Conservation (phyloP, 805 yeast genomes). For the Yarrowia sp. region DNA sequence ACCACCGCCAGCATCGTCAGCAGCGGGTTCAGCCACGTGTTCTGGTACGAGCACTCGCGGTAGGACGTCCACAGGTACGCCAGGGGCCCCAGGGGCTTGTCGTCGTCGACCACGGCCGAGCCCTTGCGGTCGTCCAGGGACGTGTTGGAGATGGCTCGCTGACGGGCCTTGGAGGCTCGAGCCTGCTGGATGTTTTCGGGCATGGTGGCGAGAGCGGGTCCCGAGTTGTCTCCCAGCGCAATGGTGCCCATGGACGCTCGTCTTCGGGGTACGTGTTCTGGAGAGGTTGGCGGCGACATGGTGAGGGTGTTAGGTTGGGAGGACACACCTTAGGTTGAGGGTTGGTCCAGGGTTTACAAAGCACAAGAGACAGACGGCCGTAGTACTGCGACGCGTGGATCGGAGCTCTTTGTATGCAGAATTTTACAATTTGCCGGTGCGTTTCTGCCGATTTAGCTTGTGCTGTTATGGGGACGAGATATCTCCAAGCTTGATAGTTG, state of each 20-base stretch:
- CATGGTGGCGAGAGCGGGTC: slow-evolving; percentile 68
- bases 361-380: no score
- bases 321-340: not conserved
- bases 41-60: slow-evolving; percentile 55
- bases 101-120: not conserved
- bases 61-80: slow-evolving; percentile 52
- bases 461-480: no score
- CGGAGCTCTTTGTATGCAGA: slow-evolving; percentile 5
- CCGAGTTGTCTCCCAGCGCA: slow-evolving; percentile 68
- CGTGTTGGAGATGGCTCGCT: slow-evolving; percentile 35
- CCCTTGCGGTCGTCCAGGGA: slow-evolving; percentile 14
- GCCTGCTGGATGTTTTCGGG: slow-evolving; percentile 47
- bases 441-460: no score
- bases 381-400: no score
- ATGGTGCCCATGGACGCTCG: slow-evolving; percentile 76
- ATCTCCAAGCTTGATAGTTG: no score
- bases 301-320: not conserved
- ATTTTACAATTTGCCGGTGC: no score
- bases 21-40: slow-evolving; percentile 71
- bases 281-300: not conserved
- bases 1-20: slow-evolving; percentile 47
- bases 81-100: slow-evolving; percentile 15
- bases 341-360: no score
- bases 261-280: slow-evolving; percentile 30
- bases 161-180: slow-evolving; percentile 43